Evolutionary conservation across 768 basidiomycete species (phyloP).

Genomic region (Boletus rubroflammeus): DNA sequence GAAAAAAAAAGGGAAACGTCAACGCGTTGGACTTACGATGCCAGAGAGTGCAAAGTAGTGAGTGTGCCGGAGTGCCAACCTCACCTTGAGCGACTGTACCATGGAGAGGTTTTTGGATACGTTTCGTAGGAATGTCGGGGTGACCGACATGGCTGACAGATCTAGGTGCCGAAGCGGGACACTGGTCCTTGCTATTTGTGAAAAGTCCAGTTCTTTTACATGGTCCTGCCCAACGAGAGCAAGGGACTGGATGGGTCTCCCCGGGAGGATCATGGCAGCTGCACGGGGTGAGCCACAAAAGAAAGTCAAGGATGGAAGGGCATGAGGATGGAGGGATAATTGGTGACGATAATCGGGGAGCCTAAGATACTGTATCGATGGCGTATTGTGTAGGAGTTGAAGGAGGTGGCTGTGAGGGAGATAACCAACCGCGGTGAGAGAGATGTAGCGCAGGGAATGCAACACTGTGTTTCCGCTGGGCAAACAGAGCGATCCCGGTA

Average conservation of each 20-base stretch:
- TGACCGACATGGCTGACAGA: slow-evolving; percentile 13
- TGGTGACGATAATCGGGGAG: slow-evolving; percentile 44
- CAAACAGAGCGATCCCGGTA: slow-evolving; percentile 37
- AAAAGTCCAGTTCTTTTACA: slow-evolving; percentile 50
- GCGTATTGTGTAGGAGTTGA: slow-evolving; percentile 42
- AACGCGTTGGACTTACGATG: neutral
- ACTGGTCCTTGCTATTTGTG: slow-evolving; percentile 45
- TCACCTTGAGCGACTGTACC: slow-evolving; percentile 50
- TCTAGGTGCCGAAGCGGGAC: slow-evolving; percentile 41
- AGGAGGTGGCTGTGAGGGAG: slow-evolving; percentile 19
- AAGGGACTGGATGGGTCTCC: slow-evolving; percentile 54
- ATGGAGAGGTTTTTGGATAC: slow-evolving; percentile 49
- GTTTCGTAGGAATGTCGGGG: slow-evolving; percentile 45
- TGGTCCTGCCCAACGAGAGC: slow-evolving; percentile 51
- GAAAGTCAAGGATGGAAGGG: slow-evolving; percentile 46
- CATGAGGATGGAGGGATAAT: slow-evolving; percentile 39
- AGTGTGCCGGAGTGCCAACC: slow-evolving; percentile 34
- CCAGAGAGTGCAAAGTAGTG: slow-evolving; percentile 29
- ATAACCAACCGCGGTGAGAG: slow-evolving; percentile 28
- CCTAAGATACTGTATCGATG: slow-evolving; percentile 43
- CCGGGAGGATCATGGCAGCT: slow-evolving; percentile 49
- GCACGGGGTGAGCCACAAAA: slow-evolving; percentile 60
- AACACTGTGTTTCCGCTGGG: slow-evolving; percentile 39
- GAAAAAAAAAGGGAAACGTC: neutral
- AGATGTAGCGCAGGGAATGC: slow-evolving; percentile 41